phyloP scores from a whole-genome alignment of 257 asterid species.

The Nicotiana obtusifolia region DNA sequence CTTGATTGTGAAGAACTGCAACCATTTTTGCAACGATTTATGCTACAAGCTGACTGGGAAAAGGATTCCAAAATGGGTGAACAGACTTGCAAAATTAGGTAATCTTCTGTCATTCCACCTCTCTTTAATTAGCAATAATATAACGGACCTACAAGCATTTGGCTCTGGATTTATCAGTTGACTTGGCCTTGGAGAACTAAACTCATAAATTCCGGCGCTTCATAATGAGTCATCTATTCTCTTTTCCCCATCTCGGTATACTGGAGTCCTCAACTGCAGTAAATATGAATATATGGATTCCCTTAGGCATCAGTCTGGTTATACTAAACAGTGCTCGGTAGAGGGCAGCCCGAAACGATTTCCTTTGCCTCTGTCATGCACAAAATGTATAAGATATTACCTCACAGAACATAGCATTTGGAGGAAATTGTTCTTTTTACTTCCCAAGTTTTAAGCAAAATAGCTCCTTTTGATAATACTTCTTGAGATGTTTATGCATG shows the following conservation, averaged over 20 bases:
- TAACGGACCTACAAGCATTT: not conserved
- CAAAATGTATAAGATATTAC: not conserved
- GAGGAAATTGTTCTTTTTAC: not conserved
- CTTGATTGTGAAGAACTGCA: constrained; percentile 88
- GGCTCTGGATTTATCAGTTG: not conserved
- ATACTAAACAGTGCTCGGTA: not conserved
- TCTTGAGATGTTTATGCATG: not conserved
- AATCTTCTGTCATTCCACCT: not conserved
- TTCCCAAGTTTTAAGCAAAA: not conserved
- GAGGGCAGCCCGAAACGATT: not conserved
- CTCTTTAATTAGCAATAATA: not conserved
- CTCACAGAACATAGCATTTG: not conserved
- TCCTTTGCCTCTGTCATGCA: not conserved
- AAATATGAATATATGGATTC: not conserved
- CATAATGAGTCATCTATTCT: not conserved
- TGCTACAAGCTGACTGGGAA: constrained; percentile 76
- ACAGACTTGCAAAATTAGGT: constrained; percentile 92
- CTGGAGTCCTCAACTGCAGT: not conserved
- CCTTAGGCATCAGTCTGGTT: not conserved
- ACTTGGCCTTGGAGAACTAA: not conserved
- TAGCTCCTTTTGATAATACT: not conserved
- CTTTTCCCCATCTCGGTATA: not conserved
- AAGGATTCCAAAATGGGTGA: constrained; percentile 83
- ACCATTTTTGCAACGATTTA: constrained; percentile 86
- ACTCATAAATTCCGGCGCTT: not conserved